Evolutionary conservation across 2,329 filamentous ascomycete species (phyloP).

Genomic region (Ceratocystis alfenasii): DNA sequence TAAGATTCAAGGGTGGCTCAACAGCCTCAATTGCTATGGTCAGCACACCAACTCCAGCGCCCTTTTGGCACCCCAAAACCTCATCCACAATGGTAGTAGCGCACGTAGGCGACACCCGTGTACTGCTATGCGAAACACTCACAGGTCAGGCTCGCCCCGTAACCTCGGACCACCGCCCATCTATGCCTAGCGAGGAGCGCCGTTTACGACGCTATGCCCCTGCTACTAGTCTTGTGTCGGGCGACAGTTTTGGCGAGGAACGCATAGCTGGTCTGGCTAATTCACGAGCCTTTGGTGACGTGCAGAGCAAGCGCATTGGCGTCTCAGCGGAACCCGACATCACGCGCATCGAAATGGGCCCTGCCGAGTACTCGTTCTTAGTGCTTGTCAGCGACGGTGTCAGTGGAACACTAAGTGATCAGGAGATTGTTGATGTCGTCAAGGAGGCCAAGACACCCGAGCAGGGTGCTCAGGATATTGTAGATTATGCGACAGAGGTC

Average conservation of each 20-base stretch:
- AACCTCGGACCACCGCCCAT: constrained; percentile 86
- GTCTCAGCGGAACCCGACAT: constrained; percentile 92
- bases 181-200: constrained; percentile 69
- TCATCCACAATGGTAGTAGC: constrained; percentile 74
- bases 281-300: constrained; percentile 86
- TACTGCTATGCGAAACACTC: constrained; percentile 75
- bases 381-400: constrained; percentile 84
- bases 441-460: constrained; percentile 91
- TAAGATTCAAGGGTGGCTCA: constrained; percentile 82
- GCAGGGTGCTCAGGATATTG: constrained; percentile 64
- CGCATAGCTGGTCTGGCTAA: constrained; percentile 89
- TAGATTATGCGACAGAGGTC: constrained; percentile 81
- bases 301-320: constrained; percentile 79
- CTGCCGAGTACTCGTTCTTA: constrained; percentile 80
- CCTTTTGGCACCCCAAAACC: constrained; percentile 88
- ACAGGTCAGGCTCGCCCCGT: constrained; percentile 70
- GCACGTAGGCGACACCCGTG: constrained; percentile 86
- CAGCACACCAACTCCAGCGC: constrained; percentile 78
- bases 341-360: constrained; percentile 60
- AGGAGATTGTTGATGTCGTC: constrained; percentile 91
- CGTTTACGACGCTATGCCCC: constrained; percentile 72
- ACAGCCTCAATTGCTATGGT: constrained; percentile 84
- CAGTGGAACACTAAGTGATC: constrained; percentile 72
- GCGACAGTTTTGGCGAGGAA: constrained; percentile 91
- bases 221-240: constrained; percentile 66